phyloP scores from a whole-genome alignment of 176 grass and related monocot species.

The Raddia guianensis region DNA sequence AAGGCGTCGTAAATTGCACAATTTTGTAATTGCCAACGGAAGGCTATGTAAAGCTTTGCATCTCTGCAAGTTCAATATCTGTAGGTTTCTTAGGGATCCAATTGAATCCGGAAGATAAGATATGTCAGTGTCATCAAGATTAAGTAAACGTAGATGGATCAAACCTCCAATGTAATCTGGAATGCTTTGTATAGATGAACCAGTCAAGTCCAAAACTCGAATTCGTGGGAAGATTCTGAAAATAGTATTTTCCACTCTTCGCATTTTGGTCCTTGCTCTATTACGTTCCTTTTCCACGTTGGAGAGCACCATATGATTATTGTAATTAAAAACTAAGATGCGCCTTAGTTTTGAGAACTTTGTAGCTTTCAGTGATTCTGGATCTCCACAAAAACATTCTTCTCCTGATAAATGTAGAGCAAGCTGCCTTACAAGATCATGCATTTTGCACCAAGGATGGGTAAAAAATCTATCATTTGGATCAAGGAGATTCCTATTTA shows the following conservation, averaged over 20 bases:
- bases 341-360: background rate
- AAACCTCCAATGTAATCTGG: constrained; percentile 32
- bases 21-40: constrained; percentile 11
- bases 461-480: fast-evolving
- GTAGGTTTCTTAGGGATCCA: constrained; percentile 35
- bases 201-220: constrained; percentile 13
- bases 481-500: background rate
- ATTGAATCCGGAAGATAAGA: constrained; percentile 28
- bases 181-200: background rate
- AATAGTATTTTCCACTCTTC: background rate
- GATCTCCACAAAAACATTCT: background rate
- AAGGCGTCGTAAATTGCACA: constrained; percentile 37
- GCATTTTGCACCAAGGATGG: background rate
- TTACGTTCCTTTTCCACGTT: background rate
- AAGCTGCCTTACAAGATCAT: background rate
- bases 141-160: constrained; percentile 35
- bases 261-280: background rate
- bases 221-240: background rate
- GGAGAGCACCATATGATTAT: background rate
- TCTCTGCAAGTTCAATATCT: constrained; percentile 8
- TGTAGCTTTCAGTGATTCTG: background rate
- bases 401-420: background rate
- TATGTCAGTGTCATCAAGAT: constrained; percentile 25
- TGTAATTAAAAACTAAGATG: background rate
- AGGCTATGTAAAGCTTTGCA: constrained; percentile 25